Conservation (phyloP, 352 stramenopile species). For the Phytopythium delawarense region DNA sequence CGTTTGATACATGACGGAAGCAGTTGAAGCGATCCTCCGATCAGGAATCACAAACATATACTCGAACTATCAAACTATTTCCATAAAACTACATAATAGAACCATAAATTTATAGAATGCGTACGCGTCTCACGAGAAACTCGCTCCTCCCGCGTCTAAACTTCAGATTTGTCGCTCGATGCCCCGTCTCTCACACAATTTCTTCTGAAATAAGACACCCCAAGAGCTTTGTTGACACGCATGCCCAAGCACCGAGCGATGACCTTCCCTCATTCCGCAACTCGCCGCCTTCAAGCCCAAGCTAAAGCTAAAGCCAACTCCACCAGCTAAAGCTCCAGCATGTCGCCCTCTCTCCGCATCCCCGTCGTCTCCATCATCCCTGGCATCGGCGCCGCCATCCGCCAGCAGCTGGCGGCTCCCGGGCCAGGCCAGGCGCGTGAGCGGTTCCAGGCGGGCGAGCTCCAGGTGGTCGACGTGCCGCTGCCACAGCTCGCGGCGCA, state of each 20-base stretch:
- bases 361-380: constrained; percentile 30
- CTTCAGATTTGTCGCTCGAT: neutral
- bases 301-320: too few relatives aligned
- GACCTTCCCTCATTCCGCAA: neutral
- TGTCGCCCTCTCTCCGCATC: constrained; percentile 7
- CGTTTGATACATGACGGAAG: too few relatives aligned
- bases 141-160: neutral
- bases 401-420: constrained; percentile 20
- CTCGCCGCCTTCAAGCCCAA: neutral
- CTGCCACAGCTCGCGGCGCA: constrained; percentile 19
- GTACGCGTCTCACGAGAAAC: too few relatives aligned
- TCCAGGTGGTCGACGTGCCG: constrained; percentile 26
- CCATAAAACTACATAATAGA: too few relatives aligned
- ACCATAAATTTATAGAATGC: too few relatives aligned
- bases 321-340: neutral
- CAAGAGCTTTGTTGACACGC: neutral
- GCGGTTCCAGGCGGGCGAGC: constrained; percentile 22
- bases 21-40: too few relatives aligned
- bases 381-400: constrained; percentile 24
- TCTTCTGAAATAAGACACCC: neutral
- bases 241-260: neutral
- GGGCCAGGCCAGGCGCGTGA: constrained; percentile 9
- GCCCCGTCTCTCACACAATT: neutral
- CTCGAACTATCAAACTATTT: too few relatives aligned
- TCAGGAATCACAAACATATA: too few relatives aligned